phyloP scores from a whole-genome alignment of 768 basidiomycete species.

The Nevesoporus exiguus region DNA sequence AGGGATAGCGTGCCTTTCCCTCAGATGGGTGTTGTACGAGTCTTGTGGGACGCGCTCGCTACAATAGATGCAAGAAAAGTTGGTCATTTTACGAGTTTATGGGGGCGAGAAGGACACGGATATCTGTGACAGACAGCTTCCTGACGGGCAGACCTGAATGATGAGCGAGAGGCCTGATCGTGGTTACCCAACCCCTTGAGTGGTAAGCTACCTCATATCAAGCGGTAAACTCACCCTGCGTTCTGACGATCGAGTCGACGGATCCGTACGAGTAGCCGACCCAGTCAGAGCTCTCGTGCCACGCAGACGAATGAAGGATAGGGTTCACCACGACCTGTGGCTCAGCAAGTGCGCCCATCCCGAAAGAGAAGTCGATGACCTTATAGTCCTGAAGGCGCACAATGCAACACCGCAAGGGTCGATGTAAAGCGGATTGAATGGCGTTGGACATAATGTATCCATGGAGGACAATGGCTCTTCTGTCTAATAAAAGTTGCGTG shows the following conservation, averaged over 20 bases:
- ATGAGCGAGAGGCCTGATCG: neutral
- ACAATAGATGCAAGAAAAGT: slow-evolving; percentile 16
- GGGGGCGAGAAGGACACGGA: neutral
- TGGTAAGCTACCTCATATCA: neutral
- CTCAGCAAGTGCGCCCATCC: neutral
- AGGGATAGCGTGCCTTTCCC: slow-evolving; percentile 10
- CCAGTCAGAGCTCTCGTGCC: neutral
- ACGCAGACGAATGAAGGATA: too few relatives aligned
- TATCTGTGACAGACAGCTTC: neutral
- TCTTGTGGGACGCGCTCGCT: neutral
- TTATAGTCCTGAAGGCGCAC: neutral
- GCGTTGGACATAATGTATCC: neutral
- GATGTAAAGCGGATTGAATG: too few relatives aligned
- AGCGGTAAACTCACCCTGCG: neutral
- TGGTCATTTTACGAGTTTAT: slow-evolving; percentile 5
- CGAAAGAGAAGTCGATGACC: slow-evolving; percentile 1
- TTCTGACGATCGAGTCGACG: neutral
- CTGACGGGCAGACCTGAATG: neutral
- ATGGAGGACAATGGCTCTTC: neutral
- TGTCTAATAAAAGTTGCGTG: neutral
- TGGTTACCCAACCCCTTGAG: too few relatives aligned
- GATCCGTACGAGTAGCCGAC: neutral
- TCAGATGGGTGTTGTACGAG: slow-evolving; percentile 9
- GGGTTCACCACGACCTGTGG: neutral
- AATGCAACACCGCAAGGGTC: neutral